Percentiles rank a stretch among this genome's conserved stretches.
These are phyloP conservation scores for Penicillium sp. DNA, from an alignment of 2,329 filamentous ascomycete genomes.

Conservation along the genomic window DNA sequence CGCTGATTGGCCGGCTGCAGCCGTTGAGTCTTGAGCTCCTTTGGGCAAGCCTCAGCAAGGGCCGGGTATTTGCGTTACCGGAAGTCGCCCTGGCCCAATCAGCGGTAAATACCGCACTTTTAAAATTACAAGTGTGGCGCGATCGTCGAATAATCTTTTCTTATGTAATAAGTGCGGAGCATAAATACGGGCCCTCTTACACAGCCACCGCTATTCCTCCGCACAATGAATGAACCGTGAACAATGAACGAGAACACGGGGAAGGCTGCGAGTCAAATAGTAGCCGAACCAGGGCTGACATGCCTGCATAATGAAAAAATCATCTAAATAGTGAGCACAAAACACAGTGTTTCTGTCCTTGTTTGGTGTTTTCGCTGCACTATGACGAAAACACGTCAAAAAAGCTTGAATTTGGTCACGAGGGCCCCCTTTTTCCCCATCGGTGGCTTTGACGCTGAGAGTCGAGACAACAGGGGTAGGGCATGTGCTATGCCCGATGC, in stretches of 20 bases:
- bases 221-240: background rate
- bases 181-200: background rate
- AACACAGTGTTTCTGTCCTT: background rate
- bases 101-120: background rate
- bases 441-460: background rate
- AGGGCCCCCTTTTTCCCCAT: background rate
- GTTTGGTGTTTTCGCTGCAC: background rate
- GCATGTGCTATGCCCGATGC: background rate
- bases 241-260: background rate
- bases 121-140: background rate
- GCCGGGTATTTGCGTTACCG: conserved; percentile 4
- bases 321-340: background rate
- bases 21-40: background rate
- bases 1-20: background rate
- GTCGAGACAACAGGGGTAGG: background rate
- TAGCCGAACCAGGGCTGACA: no score
- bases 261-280: background rate
- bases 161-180: background rate
- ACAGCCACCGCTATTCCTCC: background rate
- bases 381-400: background rate
- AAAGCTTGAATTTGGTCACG: background rate
- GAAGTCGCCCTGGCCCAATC: background rate
- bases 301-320: background rate
- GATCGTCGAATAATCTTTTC: background rate
- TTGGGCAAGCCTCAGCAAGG: background rate